Evolutionary conservation across 352 stramenopile genomes (phyloP).

Genomic region (Aphanomyces stellatus): DNA sequence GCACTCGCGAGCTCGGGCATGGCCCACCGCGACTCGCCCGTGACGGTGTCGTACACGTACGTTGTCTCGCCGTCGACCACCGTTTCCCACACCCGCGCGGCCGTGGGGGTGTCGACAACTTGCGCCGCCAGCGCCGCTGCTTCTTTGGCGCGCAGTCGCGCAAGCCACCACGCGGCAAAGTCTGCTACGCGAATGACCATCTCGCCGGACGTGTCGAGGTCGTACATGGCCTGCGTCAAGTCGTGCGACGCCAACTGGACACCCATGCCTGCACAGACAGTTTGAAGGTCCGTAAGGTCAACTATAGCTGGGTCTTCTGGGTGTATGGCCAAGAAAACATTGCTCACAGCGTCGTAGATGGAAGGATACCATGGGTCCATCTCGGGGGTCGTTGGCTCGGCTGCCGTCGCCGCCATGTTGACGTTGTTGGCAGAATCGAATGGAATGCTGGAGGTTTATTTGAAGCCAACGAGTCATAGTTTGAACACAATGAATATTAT

Average conservation of each 20-base stretch:
- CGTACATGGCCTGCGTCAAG: slow-evolving; percentile 21
- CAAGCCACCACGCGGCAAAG: slow-evolving; percentile 48
- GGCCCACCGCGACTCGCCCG: slow-evolving; percentile 44
- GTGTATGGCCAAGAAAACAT: not conserved
- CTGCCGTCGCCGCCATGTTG: not conserved
- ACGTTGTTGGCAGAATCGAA: not conserved
- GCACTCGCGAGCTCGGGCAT: slow-evolving; percentile 29
- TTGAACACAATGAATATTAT: too few relatives aligned
- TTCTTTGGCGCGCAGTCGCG: slow-evolving; percentile 10
- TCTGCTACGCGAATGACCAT: slow-evolving; percentile 46
- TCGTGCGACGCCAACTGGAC: not conserved
- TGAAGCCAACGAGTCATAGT: too few relatives aligned
- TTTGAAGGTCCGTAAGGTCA: not conserved
- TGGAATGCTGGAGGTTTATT: not conserved
- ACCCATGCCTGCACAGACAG: not conserved
- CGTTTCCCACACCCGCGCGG: slow-evolving; percentile 42
- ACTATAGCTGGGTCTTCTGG: not conserved
- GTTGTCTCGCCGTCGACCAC: slow-evolving; percentile 22
- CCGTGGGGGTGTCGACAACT: slow-evolving; percentile 19
- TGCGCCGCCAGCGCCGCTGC: not conserved
- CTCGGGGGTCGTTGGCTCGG: not conserved
- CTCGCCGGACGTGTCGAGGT: slow-evolving; percentile 48
- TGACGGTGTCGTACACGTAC: slow-evolving; percentile 48
- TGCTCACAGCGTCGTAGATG: not conserved
- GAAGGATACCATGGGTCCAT: not conserved